Base-by-base conservation (phyloP, 2,329 filamentous ascomycete species). In the Sphaerulina vaccinii region DNA sequence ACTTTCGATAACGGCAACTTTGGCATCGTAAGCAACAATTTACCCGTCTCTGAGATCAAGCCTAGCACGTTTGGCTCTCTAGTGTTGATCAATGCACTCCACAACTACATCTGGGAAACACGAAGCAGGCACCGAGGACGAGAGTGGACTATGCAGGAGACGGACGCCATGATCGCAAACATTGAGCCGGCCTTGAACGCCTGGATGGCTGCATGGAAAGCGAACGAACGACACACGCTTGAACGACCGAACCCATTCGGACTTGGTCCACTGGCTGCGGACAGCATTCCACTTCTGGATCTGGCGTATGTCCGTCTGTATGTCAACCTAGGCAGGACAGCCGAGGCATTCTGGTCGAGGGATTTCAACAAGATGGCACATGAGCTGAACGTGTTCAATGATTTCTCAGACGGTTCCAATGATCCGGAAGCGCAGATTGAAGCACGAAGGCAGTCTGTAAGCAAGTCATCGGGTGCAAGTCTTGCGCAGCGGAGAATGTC, bases 101-200 rank as follows among this genome's bases (percentile, higher is more conserved):
- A 97, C 73, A 96, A 96, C 62, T 96, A 96, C 70, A 96, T 97
- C 38, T 97, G 93, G 93, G 92, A 97, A 71, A 96, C 91, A 0
- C 81, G 92, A 19, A 91, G 96, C 70, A 80, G 90, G 46, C 91
- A 96, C 62, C 86, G 91, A 62, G 90, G 88, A 62, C 86, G 90
- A 56, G 79, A 90, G 42, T 96, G 92, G 92, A 95, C 90, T 1
- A 83, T 86, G 27, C 86, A 92, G 59, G 92, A 97, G 70, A 95
- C 90, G 0, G 91, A 97, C 61, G 90, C 90, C 58, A 95, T 97
- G 90, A 91, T 96, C 68, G 83, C 87, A 1, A 90, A 96, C 65
- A 95, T 97, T 52, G 91, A 96, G 69, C 92, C 92, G 9, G 92
- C 92, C 2, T 75, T 99, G 55, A 87, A 90, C 68, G 91, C 92